A percentile compares a stretch with the other conserved stretches of the same genome.
phyloP scores from a whole-genome alignment of 2,329 filamentous ascomycete genomes.

The Diaporthe aspalathi region DNA sequence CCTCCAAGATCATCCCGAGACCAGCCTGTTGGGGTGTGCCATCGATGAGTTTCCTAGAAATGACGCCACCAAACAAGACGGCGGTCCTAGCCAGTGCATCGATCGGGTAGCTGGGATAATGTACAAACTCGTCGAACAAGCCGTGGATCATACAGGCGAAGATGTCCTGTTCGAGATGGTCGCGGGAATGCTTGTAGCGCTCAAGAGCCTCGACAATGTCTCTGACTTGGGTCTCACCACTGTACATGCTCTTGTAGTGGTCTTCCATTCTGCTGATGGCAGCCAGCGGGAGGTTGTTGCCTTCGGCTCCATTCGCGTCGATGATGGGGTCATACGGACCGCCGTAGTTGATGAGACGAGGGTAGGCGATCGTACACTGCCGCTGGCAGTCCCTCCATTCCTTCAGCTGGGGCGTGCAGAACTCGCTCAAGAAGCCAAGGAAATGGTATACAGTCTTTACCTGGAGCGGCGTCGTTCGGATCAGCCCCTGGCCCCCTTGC shows the following conservation, averaged over 20 bases:
- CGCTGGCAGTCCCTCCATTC: constrained; percentile 86
- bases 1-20: constrained; percentile 97
- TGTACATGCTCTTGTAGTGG: constrained; percentile 98
- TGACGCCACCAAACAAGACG: constrained; percentile 95
- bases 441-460: constrained; percentile 87
- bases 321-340: constrained; percentile 93
- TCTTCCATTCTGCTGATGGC: constrained; percentile 96
- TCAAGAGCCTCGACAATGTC: constrained; percentile 87
- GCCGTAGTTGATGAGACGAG: constrained; percentile 94
- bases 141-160: constrained; percentile 99
- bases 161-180: constrained; percentile 88
- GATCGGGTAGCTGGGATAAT: constrained; percentile 95
- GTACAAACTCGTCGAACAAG: constrained; percentile 95
- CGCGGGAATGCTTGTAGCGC: constrained; percentile 87
- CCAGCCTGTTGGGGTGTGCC: constrained; percentile 92
- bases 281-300: constrained; percentile 82
- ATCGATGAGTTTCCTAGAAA: constrained; percentile 91
- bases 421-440: constrained; percentile 82
- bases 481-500: constrained; percentile 68
- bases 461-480: constrained; percentile 77
- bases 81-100: constrained; percentile 95
- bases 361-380: constrained; percentile 91
- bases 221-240: constrained; percentile 86
- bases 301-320: constrained; percentile 81
- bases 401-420: constrained; percentile 63